Conservation (phyloP, 2,329 filamentous ascomycete genomes). For the Cytospora leucostoma region DNA sequence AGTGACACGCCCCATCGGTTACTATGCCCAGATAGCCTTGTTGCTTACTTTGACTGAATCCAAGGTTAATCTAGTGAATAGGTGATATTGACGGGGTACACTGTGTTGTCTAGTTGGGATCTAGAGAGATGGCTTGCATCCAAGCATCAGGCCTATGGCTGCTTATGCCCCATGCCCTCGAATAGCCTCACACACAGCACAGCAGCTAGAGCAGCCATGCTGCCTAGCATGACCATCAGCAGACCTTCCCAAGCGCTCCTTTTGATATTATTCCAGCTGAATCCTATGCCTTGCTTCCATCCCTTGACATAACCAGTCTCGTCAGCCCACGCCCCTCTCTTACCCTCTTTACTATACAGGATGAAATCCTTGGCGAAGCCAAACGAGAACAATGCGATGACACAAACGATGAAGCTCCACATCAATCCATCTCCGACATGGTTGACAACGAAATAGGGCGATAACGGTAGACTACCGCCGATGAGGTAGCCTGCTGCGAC, state of each 20-base stretch:
- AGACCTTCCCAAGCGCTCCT: slow-evolving; percentile 34
- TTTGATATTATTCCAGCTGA: slow-evolving; percentile 31
- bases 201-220: slow-evolving; percentile 35
- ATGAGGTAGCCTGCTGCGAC: slow-evolving; percentile 36
- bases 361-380: slow-evolving; percentile 36
- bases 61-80: background rate
- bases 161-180: slow-evolving; percentile 26
- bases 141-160: background rate
- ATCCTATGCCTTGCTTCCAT: slow-evolving; percentile 11
- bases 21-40: background rate
- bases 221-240: slow-evolving; percentile 38
- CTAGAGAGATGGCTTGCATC: background rate
- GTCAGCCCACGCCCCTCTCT: background rate
- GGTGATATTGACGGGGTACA: background rate
- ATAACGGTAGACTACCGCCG: slow-evolving; percentile 36
- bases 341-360: slow-evolving; percentile 5
- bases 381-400: slow-evolving; percentile 36
- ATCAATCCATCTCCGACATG: slow-evolving; percentile 35
- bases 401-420: slow-evolving; percentile 38
- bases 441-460: slow-evolving; percentile 36
- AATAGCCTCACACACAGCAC: slow-evolving; percentile 36
- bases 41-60: no score
- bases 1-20: no score
- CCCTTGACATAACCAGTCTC: slow-evolving; percentile 1
- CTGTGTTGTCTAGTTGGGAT: background rate